Percentiles rank a stretch among this genome's conserved stretches.
phyloP scores from a whole-genome alignment of 805 yeast genomes.

The Tetrapisispora namnaoensis region DNA sequence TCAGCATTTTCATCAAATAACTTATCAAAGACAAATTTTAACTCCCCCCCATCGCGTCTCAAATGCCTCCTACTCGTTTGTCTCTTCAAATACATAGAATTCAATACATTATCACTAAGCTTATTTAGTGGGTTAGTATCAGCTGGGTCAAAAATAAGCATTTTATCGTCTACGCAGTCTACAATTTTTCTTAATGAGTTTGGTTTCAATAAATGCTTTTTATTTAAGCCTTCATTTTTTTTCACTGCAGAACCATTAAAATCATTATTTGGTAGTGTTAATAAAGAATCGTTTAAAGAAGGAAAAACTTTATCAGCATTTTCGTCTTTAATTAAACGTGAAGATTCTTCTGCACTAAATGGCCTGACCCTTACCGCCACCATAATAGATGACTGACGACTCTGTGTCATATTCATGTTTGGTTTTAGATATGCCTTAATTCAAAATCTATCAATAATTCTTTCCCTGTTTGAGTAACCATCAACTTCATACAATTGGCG shows the following conservation, averaged over 20 bases:
- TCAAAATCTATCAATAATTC: too few relatives aligned
- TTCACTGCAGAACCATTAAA: neutral
- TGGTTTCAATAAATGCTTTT: constrained; percentile 21
- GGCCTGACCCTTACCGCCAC: constrained; percentile 83
- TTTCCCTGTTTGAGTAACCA: too few relatives aligned
- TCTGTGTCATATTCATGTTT: neutral
- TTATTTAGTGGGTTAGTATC: constrained; percentile 48
- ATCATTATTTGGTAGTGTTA: constrained; percentile 8
- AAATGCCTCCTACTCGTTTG: constrained; percentile 11
- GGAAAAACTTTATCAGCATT: constrained; percentile 20
- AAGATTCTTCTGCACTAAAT: constrained; percentile 51
- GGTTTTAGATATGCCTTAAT: neutral
- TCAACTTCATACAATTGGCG: neutral
- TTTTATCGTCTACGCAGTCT: constrained; percentile 72
- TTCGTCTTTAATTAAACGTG: constrained; percentile 35
- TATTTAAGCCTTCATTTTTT: neutral
- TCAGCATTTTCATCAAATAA: constrained; percentile 56
- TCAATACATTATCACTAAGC: constrained; percentile 21
- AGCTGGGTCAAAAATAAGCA: constrained; percentile 82
- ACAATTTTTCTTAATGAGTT: constrained; percentile 58
- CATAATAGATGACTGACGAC: constrained; percentile 2
- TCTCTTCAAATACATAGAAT: constrained; percentile 22
- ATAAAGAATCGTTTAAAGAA: constrained; percentile 11
- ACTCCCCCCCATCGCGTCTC: constrained; percentile 37
- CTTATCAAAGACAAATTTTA: constrained; percentile 71